These are phyloP conservation scores for Dendrobium huoshanense DNA, from an alignment of 106 monocot genomes.

Conservation along the genomic window DNA sequence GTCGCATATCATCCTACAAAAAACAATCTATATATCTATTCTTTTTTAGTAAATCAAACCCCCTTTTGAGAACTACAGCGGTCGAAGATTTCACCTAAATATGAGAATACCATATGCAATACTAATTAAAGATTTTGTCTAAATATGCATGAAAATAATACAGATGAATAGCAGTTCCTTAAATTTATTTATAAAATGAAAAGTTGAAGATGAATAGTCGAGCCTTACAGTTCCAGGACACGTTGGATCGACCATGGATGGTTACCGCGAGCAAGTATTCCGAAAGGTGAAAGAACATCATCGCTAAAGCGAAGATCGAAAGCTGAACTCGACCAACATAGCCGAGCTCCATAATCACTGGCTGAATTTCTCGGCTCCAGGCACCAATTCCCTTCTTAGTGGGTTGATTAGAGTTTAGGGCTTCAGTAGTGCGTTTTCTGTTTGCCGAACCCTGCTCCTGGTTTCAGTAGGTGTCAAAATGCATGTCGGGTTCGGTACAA, in stretches of 20 bases:
- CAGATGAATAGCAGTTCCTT: background rate
- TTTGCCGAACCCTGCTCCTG: too few species aligned
- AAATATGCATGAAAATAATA: background rate
- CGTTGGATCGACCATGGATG: conserved; percentile 64
- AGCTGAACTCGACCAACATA: conserved; percentile 26
- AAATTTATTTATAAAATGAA: background rate
- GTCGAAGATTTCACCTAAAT: background rate
- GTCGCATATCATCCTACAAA: background rate
- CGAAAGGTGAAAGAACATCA: conserved; percentile 69
- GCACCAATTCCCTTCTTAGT: background rate
- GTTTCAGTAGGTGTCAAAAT: too few species aligned
- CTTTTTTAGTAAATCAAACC: too few species aligned
- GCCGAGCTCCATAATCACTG: background rate
- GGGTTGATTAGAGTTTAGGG: too few species aligned
- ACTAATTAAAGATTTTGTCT: background rate
- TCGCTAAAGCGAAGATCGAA: conserved; percentile 36
- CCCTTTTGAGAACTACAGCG: too few species aligned
- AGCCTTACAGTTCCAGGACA: conserved; percentile 36
- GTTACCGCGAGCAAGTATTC: conserved; percentile 61
- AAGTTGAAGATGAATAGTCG: background rate
- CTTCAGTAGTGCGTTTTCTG: too few species aligned
- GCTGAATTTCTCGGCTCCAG: background rate
- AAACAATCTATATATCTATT: background rate
- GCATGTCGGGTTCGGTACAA: too few species aligned
- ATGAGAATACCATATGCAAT: background rate